These are phyloP conservation scores for Boletus speciosus DNA, from an alignment of 768 basidiomycete genomes.

Conservation along the genomic window DNA sequence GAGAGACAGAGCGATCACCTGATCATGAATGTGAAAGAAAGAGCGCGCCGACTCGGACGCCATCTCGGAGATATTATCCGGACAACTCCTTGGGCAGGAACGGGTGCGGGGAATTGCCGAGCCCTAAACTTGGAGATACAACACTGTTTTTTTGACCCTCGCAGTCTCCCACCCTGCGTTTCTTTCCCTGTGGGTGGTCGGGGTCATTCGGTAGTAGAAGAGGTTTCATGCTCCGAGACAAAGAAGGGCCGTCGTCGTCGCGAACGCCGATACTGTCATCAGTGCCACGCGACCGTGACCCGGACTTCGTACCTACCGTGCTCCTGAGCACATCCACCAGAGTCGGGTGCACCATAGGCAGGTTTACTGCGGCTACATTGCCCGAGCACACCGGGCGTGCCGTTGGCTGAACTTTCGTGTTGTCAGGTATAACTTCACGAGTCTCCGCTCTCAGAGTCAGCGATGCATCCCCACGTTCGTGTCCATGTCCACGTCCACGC, in stretches of 20 bases:
- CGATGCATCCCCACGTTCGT: background rate
- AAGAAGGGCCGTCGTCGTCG: background rate
- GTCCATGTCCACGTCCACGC: background rate
- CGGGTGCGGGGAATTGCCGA: background rate
- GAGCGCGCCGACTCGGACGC: no score
- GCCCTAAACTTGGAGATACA: background rate
- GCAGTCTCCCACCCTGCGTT: conserved; percentile 20
- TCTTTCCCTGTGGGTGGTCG: conserved; percentile 13
- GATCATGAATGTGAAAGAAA: background rate
- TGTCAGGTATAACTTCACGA: background rate
- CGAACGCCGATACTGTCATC: background rate
- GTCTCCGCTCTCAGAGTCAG: background rate
- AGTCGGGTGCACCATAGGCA: background rate
- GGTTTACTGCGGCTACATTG: background rate
- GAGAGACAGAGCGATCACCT: background rate
- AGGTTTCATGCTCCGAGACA: background rate
- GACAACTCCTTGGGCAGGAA: background rate
- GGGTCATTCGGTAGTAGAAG: background rate
- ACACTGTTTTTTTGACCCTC: conserved; percentile 4
- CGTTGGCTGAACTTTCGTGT: no score
- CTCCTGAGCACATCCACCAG: background rate
- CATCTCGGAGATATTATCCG: background rate
- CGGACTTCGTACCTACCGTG: background rate
- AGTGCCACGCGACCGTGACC: background rate
- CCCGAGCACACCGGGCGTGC: no score